These are phyloP conservation scores for Populus euphratica DNA, from an alignment of 345 rosid genomes.

Conservation along the genomic window DNA sequence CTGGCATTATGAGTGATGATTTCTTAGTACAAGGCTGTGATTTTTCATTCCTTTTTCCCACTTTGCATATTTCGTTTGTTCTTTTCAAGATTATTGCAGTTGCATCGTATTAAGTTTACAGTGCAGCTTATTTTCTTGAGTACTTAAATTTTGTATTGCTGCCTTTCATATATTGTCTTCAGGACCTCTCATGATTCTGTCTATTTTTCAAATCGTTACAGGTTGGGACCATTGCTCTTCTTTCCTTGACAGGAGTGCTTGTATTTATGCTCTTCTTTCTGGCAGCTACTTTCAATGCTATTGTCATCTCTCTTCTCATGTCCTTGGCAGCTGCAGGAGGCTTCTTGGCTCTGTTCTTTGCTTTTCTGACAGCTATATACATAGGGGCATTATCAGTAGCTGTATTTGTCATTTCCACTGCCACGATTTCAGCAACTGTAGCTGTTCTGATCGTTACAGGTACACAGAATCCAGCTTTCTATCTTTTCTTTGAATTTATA, in stretches of 20 bases:
- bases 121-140: neutral
- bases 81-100: neutral
- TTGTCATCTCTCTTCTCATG: conserved; percentile 65
- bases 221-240: conserved; percentile 70
- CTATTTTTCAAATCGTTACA: conserved; percentile 24
- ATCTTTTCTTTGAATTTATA: neutral
- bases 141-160: neutral
- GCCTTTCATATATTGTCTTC: neutral
- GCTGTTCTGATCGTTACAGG: conserved; percentile 66
- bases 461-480: conserved; percentile 16
- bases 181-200: neutral
- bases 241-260: conserved; percentile 65
- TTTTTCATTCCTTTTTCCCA: too few species aligned
- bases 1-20: too few species aligned
- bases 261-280: conserved; percentile 73
- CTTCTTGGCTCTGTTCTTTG: conserved; percentile 74
- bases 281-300: conserved; percentile 73
- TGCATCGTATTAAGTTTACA: neutral
- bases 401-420: conserved; percentile 60
- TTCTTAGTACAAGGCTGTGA: too few species aligned
- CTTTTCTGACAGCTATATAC: conserved; percentile 61
- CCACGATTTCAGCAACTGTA: conserved; percentile 54
- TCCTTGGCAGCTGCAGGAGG: conserved; percentile 87
- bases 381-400: conserved; percentile 76
- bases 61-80: neutral